Percentiles rank a stretch among this genome's conserved stretches.
Evolutionary conservation across 1,284 basidiomycete genomes (phyloP).

Genomic region (Schizophyllum commune): DNA sequence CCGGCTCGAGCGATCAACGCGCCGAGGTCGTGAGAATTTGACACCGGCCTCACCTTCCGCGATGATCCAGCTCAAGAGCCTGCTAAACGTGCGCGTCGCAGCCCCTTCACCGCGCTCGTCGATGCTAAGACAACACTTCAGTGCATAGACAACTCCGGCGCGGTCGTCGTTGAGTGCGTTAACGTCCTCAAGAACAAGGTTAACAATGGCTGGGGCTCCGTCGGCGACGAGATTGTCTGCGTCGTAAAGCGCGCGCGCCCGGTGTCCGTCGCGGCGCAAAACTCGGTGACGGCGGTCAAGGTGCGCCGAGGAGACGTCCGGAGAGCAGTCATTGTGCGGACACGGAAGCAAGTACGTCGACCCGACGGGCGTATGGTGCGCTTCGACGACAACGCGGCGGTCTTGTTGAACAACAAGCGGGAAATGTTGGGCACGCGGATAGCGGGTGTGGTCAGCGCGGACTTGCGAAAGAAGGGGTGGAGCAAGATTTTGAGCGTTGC

Average conservation of each 20-base stretch:
- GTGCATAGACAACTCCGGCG: constrained; percentile 99
- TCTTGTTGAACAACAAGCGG: constrained; percentile 92
- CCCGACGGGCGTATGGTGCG: constrained; percentile 85
- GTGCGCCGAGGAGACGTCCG: constrained; percentile 91
- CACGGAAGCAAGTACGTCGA: constrained; percentile 72
- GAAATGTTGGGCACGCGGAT: constrained; percentile 97
- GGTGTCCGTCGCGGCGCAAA: constrained; percentile 53
- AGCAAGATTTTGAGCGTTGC: constrained; percentile 90
- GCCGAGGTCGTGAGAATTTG: neutral
- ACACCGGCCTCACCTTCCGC: constrained; percentile 3
- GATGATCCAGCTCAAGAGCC: constrained; percentile 93
- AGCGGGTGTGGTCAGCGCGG: constrained; percentile 88
- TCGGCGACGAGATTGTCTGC: constrained; percentile 96
- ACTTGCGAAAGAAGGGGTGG: constrained; percentile 90
- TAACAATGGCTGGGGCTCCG: constrained; percentile 74
- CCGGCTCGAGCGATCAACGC: neutral
- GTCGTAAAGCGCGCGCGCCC: constrained; percentile 93
- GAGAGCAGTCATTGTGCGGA: constrained; percentile 91
- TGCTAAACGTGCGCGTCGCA: constrained; percentile 59
- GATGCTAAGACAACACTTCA: constrained; percentile 22
- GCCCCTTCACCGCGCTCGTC: neutral
- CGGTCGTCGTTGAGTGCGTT: constrained; percentile 91
- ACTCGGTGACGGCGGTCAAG: constrained; percentile 67
- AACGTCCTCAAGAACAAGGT: constrained; percentile 96
- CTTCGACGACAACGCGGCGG: constrained; percentile 98